phyloP scores from a whole-genome alignment of 768 basidiomycete genomes.

The Agrocybe chaxingu region DNA sequence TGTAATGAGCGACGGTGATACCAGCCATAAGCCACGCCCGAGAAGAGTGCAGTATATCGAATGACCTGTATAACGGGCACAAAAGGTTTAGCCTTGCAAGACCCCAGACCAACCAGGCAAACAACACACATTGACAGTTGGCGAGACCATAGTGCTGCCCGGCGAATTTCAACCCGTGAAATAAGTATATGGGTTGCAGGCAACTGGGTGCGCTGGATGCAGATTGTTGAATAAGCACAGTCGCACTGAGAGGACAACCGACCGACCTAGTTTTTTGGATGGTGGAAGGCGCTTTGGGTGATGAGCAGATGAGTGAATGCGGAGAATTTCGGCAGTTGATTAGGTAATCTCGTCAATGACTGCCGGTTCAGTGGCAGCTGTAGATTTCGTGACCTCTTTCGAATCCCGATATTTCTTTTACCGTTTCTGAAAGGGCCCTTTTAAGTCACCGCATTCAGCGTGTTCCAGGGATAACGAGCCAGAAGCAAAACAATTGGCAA shows the following conservation, averaged over 20 bases:
- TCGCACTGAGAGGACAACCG: neutral
- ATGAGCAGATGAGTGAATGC: conserved; percentile 22
- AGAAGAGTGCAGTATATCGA: conserved; percentile 87
- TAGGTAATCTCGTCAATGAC: conserved; percentile 25
- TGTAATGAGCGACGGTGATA: conserved; percentile 90
- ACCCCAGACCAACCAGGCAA: conserved; percentile 3
- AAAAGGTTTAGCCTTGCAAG: conserved; percentile 6
- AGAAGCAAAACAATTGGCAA: no score
- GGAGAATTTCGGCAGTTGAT: conserved; percentile 44
- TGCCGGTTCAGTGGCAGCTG: no score
- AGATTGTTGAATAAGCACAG: neutral
- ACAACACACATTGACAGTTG: conserved; percentile 70
- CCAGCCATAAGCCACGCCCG: conserved; percentile 89
- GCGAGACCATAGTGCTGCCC: conserved; percentile 57
- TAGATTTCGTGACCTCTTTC: no score
- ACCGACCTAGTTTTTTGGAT: conserved; percentile 33
- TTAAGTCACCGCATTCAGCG: no score
- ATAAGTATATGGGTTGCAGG: conserved; percentile 23
- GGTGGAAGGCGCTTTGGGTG: conserved; percentile 24
- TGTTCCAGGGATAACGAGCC: no score
- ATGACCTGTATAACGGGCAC: conserved; percentile 60
- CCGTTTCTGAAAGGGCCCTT: no score
- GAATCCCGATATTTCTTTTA: no score
- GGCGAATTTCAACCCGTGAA: conserved; percentile 26
- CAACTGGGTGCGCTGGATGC: conserved; percentile 17